Evolutionary conservation across 148 eudicot species (phyloP).

Genomic region (Camellia granthamiana): DNA sequence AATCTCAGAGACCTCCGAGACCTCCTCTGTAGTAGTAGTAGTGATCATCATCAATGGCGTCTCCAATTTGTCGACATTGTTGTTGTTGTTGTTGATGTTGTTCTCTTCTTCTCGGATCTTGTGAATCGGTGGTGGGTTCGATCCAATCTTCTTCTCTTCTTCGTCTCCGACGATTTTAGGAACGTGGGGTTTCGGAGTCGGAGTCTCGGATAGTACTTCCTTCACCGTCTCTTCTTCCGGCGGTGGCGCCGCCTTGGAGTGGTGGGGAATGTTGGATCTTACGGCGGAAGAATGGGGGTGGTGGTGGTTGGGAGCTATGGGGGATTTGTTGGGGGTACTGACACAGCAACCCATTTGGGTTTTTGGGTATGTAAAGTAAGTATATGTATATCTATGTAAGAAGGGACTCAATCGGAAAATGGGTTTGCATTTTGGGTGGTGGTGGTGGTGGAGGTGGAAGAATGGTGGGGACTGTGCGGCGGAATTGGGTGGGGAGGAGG

Average conservation of each 20-base stretch:
- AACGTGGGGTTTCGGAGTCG: neutral
- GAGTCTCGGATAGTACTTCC: slow-evolving; percentile 76
- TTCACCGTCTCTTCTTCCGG: slow-evolving; percentile 63
- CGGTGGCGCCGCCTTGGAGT: slow-evolving; percentile 30
- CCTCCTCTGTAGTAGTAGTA: slow-evolving; percentile 15
- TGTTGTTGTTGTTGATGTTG: neutral
- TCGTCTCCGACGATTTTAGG: neutral
- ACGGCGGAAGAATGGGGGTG: neutral
- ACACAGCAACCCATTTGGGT: slow-evolving; percentile 61
- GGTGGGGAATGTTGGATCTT: neutral
- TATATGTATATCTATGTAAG: neutral
- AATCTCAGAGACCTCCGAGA: slow-evolving; percentile 41
- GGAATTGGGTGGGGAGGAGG: neutral
- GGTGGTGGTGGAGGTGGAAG: neutral
- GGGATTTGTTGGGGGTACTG: slow-evolving; percentile 29
- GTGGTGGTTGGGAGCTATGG: slow-evolving; percentile 20
- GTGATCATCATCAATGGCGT: slow-evolving; percentile 1
- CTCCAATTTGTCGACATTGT: neutral
- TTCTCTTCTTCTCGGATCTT: slow-evolving; percentile 1
- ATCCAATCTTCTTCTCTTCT: neutral
- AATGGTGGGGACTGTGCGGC: neutral
- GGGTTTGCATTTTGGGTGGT: neutral
- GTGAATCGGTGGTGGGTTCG: neutral
- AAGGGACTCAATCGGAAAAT: neutral
- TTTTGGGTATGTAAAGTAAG: neutral